Base-by-base conservation (phyloP, 768 basidiomycete species). In the Auricularia auricula-judae region DNA sequence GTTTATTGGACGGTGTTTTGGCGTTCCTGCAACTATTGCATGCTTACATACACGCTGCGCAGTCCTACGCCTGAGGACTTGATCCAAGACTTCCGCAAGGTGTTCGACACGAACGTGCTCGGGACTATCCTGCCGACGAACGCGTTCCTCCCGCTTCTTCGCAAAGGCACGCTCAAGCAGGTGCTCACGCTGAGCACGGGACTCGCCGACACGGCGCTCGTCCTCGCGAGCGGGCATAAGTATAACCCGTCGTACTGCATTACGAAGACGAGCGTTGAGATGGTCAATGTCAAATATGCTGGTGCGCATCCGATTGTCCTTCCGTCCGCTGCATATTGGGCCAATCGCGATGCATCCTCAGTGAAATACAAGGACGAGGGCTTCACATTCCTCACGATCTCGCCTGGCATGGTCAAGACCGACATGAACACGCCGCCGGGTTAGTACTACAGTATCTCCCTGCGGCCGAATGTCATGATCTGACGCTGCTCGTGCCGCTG, bases 81-180 rank as follows among this genome's bases (percentile, higher is more conserved):
- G 10, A 62, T 62, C 36, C 14, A 36, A 12, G 36, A 43, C 21
- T 62, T 23, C 21, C 12, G 33, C 12, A n/a, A 36, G 43, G 4
- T 34, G 56, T 73, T 72, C 67, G 67, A 71, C 16, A 68, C 70
- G 36, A 80, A 80, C 69, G 73, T 75, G 53, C 53, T 75, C 62
- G 77, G 76, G 35, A 69, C 72, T 18, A 70, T 77, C 14, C 70
- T 71, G 66, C 72, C 76, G 11, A 75, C 71, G 65, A 75, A 76
- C 68, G 69, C 69, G 3, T 77, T 80, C 71, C 72, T 80, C 4
- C 78, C 79, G 12, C 71, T 80, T 23, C 68, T 80, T 42, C 67
- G 66, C 43, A 44, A 44, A 18, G 43, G 43, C 43, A 44, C 10
- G 11, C 43, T 44, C 43, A 76, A 78, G 70, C 76, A 75, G 64